Evolutionary conservation across 2,329 filamentous ascomycete genomes (phyloP).

Genomic region (Aspergillus sp.): DNA sequence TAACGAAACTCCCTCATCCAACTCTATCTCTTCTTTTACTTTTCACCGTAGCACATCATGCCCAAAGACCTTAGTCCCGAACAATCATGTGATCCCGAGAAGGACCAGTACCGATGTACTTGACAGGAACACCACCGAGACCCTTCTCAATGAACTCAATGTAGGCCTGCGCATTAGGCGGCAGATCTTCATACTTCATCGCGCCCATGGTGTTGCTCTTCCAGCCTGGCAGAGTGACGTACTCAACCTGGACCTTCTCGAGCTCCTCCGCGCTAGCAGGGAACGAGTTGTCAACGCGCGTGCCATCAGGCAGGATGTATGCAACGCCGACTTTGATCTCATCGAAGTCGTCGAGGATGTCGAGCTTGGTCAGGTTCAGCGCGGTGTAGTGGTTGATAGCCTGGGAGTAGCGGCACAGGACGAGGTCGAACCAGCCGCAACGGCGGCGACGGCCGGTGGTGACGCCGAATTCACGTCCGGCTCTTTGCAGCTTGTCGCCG

Average conservation of each 20-base stretch:
- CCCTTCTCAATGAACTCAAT: slow-evolving; percentile 55
- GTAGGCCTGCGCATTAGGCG: slow-evolving; percentile 52
- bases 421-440: slow-evolving; percentile 60
- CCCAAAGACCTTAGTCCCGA: slow-evolving; percentile 21
- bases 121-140: slow-evolving; percentile 50
- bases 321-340: slow-evolving; percentile 56
- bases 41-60: too few relatives aligned
- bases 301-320: slow-evolving; percentile 48
- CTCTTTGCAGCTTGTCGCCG: slow-evolving; percentile 51
- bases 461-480: slow-evolving; percentile 51
- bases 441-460: slow-evolving; percentile 56
- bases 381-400: slow-evolving; percentile 48
- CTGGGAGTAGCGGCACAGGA: slow-evolving; percentile 57
- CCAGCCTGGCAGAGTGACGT: slow-evolving; percentile 57
- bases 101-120: slow-evolving; percentile 59
- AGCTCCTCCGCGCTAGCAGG: slow-evolving; percentile 51
- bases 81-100: slow-evolving; percentile 57
- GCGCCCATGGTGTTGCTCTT: slow-evolving; percentile 53
- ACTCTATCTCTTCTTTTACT: not conserved
- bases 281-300: slow-evolving; percentile 47
- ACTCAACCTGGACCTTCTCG: slow-evolving; percentile 49
- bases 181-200: slow-evolving; percentile 52
- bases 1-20: not conserved
- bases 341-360: slow-evolving; percentile 58
- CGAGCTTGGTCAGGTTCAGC: slow-evolving; percentile 59